Base-by-base conservation (phyloP, 2,329 filamentous ascomycete species). In the Phyllosticta paracitricarpa region DNA sequence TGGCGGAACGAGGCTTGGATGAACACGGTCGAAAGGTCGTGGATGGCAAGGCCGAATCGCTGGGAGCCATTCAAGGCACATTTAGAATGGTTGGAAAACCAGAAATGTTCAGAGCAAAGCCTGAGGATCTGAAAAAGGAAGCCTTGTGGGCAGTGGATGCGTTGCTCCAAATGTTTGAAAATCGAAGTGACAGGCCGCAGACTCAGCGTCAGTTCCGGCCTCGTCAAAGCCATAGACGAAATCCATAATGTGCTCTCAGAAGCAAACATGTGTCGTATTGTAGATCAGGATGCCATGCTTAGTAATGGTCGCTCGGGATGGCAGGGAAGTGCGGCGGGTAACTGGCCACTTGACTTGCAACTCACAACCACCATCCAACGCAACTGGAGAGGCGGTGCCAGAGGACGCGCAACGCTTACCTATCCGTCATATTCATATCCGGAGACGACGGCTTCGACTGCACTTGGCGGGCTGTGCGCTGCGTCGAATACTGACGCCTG, bases 1-100 rank as follows among this genome's bases (percentile, higher is more conserved):
- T 75, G 54, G 65, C 64, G 17, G 72, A 69, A 1, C 70, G 71
- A 51, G 67, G 69, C 57, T 63, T 70, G 55, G 66, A 66, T 54
- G 71, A 69, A 26, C 70, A 59, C 17, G 51, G 54, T 54, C 63
- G 68, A 2, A 63, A 14, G 10, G 35, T 63, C 30, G 30, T n/a
- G 14, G 25, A 48, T 59, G 55, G 58, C 26, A 53, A 56, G 51
- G 51, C 25, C n/a, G 12, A 67, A 7, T 57, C 28, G 7, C 57
- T 62, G 1, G n/a, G 62, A 48, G 51, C 59, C 58, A 62, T 28
- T n/a, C 25, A 22, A 52, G 28, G 58, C 30, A 65, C 30, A 58
- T 2, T 56, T 65, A 9, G 54, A 25, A 72, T 73, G 35, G 68
- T 70, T 40, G 66, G 64, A 1, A 59, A 62, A 10, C 33, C 62